Evolutionary conservation across 768 basidiomycete genomes (phyloP), one percentile per base, ranked within the genome.

Genomic region (Auriscalpium microsporum): DNA sequence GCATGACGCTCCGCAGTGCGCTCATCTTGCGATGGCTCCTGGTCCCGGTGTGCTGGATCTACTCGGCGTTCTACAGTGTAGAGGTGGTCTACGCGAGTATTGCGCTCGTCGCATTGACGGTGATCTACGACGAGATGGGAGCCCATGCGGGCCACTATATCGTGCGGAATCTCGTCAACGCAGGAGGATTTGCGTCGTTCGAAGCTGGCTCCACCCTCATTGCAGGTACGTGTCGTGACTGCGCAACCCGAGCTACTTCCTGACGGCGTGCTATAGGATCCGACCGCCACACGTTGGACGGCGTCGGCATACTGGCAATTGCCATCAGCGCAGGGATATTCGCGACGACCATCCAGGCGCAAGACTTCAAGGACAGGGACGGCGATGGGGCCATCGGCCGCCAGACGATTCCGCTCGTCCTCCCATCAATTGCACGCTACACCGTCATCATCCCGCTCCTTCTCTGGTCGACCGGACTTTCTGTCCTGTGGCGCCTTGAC

Each of bases 291-390:
- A 49, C 54, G 36, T 52, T 64, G 10, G 57, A 66, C 54, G 33
- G 40, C 8, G 57, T 57, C 33, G 60, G 65, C 10, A 19, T 65
- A 4, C 28, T 55, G 33, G 56, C 66, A 3, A 55, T 71, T 38
- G 44, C 56, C 36, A 53, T 65, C 9, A 73, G 71, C 47, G 57
- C 64, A 0, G 50, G 64, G 10, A 66, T 72, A 13, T 64, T 72
- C 8, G 50, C 67, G 44, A 70, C 69, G 8, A 75, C 74, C 2
- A 70, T 73, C 10, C 71, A 74, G 36, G 67, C 69, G 0, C 68
- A 71, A 54, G 71, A 72, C 45, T 72, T 72, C 53, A 57, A 62
- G 2, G 71, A 72, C 33, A 62, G 62, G 17, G 59, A 62, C 10
- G 71, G 71, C 4, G 71, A 72, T 50, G 55, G 53, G 21, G 56